Conservation (phyloP, 2,329 filamentous ascomycete species). For the Colletotrichum tanaceti region DNA sequence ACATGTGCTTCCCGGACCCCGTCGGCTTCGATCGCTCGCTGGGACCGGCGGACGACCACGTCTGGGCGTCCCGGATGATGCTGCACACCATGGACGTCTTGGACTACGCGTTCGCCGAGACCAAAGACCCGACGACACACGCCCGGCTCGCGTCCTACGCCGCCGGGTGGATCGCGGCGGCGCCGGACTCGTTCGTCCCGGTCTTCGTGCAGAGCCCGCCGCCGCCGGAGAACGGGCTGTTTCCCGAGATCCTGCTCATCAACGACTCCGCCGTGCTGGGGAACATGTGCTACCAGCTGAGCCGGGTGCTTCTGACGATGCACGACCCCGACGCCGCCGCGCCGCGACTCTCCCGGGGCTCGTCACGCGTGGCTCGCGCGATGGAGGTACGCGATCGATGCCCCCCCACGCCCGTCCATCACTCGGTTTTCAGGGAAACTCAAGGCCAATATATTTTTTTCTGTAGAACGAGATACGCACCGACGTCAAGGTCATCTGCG, state of each 20-base stretch:
- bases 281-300: slow-evolving; percentile 45
- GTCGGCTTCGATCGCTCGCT: slow-evolving; percentile 13
- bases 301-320: slow-evolving; percentile 46
- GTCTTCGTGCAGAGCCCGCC: slow-evolving; percentile 38
- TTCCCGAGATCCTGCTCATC: slow-evolving; percentile 16
- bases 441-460: neutral
- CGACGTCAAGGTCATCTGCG: slow-evolving; percentile 23
- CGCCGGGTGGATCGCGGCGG: slow-evolving; percentile 43
- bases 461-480: slow-evolving; percentile 10
- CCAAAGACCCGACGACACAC: slow-evolving; percentile 41
- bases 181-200: slow-evolving; percentile 45
- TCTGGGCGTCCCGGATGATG: slow-evolving; percentile 43
- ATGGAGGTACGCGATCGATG: slow-evolving; percentile 43
- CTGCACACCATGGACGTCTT: slow-evolving; percentile 44
- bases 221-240: neutral
- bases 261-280: slow-evolving; percentile 47
- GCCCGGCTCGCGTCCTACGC: slow-evolving; percentile 42
- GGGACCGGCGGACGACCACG: slow-evolving; percentile 10
- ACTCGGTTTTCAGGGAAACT: slow-evolving; percentile 28
- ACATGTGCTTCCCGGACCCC: neutral
- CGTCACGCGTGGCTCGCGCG: slow-evolving; percentile 2
- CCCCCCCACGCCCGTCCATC: slow-evolving; percentile 38
- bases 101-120: slow-evolving; percentile 45
- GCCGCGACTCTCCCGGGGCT: slow-evolving; percentile 42
- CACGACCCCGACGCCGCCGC: slow-evolving; percentile 45